These are phyloP conservation scores for Aciculoconidium aculeatum DNA, from an alignment of 805 yeast genomes.

Conservation along the genomic window DNA sequence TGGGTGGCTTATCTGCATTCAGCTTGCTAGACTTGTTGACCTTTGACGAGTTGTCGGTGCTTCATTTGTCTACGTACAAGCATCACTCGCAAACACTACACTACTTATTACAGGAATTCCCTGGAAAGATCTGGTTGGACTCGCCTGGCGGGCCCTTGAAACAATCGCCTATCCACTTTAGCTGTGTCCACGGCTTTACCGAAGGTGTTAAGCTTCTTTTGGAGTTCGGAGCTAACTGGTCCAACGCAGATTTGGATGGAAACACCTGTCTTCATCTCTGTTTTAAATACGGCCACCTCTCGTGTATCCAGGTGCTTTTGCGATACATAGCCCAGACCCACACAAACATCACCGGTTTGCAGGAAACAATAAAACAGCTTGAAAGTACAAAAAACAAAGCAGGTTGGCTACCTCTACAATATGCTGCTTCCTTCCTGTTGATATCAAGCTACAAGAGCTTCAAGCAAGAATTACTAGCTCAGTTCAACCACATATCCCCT, in stretches of 20 bases:
- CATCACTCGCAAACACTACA: conserved; percentile 67
- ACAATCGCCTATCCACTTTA: conserved; percentile 64
- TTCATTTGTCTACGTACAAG: conserved; percentile 62
- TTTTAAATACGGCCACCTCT: conserved; percentile 58
- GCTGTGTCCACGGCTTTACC: conserved; percentile 53
- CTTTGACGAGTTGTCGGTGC: conserved; percentile 55
- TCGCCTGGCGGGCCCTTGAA: conserved; percentile 43
- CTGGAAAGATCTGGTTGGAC: conserved; percentile 44
- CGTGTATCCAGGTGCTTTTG: conserved; percentile 35
- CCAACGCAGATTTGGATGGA: conserved; percentile 23
- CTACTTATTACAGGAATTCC: conserved; percentile 49
- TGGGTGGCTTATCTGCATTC: conserved; percentile 15
- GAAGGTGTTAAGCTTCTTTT: conserved; percentile 61
- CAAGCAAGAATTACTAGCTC: conserved; percentile 17
- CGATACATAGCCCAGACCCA: conserved; percentile 7
- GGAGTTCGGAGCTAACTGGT: conserved; percentile 60
- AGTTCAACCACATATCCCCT: too few relatives aligned
- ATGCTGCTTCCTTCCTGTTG: conserved; percentile 25
- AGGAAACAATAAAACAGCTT: conserved; percentile 46
- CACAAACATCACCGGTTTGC: conserved; percentile 10
- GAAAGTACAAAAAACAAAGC: conserved; percentile 43
- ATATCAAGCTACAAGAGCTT: conserved; percentile 19
- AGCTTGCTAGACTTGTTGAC: conserved; percentile 33
- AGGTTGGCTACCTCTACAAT: conserved; percentile 46
- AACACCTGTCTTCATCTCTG: conserved; percentile 35